Percentiles rank a stretch among this genome's conserved stretches.
phyloP scores from a whole-genome alignment of 1,284 basidiomycete genomes.

The Agaricales sp. region DNA sequence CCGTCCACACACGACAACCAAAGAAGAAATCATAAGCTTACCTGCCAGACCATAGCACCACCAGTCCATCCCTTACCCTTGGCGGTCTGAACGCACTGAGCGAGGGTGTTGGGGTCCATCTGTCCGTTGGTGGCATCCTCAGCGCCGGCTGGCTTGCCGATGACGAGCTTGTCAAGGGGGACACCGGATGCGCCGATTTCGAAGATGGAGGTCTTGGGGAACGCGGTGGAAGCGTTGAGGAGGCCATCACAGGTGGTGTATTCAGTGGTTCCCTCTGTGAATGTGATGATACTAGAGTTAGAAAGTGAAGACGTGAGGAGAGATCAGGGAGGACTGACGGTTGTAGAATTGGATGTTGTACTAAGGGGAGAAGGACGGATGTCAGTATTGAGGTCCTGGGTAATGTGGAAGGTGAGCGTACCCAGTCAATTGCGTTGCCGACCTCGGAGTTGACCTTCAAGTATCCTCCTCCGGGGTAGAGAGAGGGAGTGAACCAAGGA shows the following conservation, averaged over 20 bases:
- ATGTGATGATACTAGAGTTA: no score
- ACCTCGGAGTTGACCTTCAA: constrained; percentile 43
- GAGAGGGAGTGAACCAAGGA: constrained; percentile 41
- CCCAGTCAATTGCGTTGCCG: constrained; percentile 48
- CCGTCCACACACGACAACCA: no score
- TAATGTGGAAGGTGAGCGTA: constrained; percentile 8
- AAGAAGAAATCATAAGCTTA: background rate
- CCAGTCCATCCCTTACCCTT: constrained; percentile 47
- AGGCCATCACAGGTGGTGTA: constrained; percentile 48
- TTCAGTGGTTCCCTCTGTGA: constrained; percentile 49
- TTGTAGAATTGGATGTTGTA: constrained; percentile 57
- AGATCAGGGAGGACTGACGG: constrained; percentile 28
- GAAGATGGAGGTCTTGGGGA: constrained; percentile 43
- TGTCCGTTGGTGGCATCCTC: constrained; percentile 49
- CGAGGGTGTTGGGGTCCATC: constrained; percentile 40
- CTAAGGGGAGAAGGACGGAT: constrained; percentile 10
- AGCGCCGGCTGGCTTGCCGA: constrained; percentile 50
- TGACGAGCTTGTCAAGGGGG: constrained; percentile 30
- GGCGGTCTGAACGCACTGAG: constrained; percentile 43
- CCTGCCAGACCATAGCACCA: constrained; percentile 32
- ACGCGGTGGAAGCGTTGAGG: constrained; percentile 41
- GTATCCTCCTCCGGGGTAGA: constrained; percentile 49
- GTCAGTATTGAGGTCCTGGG: background rate
- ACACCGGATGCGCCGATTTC: constrained; percentile 51
- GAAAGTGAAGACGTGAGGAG: background rate